These are phyloP conservation scores for Sclerotinia sclerotiorum DNA, from an alignment of 2,329 filamentous ascomycete species.

Conservation along the genomic window DNA sequence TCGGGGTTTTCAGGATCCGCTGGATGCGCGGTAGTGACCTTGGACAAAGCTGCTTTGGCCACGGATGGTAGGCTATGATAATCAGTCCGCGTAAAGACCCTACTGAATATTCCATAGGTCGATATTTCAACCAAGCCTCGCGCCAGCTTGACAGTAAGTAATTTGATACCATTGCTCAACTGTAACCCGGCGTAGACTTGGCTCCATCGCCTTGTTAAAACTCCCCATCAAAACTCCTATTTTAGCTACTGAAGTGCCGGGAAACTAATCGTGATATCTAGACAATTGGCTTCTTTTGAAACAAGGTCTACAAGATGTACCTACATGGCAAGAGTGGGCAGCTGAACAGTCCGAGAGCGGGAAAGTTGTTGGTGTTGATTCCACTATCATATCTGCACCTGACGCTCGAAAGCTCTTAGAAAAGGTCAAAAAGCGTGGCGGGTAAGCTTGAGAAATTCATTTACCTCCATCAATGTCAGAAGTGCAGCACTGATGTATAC, in stretches of 20 bases:
- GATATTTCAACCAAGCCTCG: conserved; percentile 95
- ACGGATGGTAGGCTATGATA: conserved; percentile 63
- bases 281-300: conserved; percentile 87
- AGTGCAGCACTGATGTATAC: background rate
- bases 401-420: conserved; percentile 75
- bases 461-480: background rate
- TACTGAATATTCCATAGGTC: conserved; percentile 45
- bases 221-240: background rate
- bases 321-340: conserved; percentile 96
- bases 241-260: background rate
- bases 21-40: conserved; percentile 85
- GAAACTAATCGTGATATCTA: conserved; percentile 13
- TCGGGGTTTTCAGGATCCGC: conserved; percentile 94
- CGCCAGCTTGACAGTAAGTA: conserved; percentile 72
- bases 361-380: conserved; percentile 88
- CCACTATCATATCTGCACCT: conserved; percentile 75
- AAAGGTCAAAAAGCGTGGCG: conserved; percentile 83
- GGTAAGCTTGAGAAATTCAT: conserved; percentile 46
- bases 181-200: background rate
- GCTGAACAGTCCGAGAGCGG: conserved; percentile 82
- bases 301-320: conserved; percentile 88
- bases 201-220: background rate
- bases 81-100: background rate
- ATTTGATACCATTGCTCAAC: background rate
- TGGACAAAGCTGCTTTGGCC: conserved; percentile 81